These are phyloP conservation scores for Phyllostachys edulis DNA, from an alignment of 176 grass and related monocot species.

Conservation along the genomic window DNA sequence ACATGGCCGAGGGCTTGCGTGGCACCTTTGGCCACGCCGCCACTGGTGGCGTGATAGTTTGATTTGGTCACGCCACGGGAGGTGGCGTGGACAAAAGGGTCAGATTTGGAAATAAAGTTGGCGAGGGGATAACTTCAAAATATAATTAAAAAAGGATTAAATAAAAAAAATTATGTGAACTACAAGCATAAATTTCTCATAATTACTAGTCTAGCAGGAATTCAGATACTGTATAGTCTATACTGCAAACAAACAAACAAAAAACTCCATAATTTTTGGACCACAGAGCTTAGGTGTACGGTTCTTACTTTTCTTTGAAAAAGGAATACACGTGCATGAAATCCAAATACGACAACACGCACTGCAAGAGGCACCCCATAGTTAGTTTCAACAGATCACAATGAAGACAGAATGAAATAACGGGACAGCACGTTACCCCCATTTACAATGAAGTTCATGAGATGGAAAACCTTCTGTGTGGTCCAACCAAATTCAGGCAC, in stretches of 20 bases:
- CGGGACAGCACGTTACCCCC: slow-evolving; percentile 48
- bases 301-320: slow-evolving; percentile 59
- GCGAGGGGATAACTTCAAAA: too few relatives aligned
- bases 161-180: too few relatives aligned
- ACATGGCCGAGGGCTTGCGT: too few relatives aligned
- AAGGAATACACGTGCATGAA: slow-evolving; percentile 70
- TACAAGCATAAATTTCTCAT: neutral
- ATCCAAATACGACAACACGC: slow-evolving; percentile 69
- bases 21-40: too few relatives aligned
- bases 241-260: neutral
- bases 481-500: slow-evolving; percentile 92
- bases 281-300: slow-evolving; percentile 5
- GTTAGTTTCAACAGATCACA: slow-evolving; percentile 6
- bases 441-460: slow-evolving; percentile 92
- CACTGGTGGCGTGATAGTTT: too few relatives aligned
- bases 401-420: neutral
- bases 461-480: slow-evolving; percentile 92
- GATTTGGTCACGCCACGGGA: too few relatives aligned
- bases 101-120: too few relatives aligned
- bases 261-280: neutral
- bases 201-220: slow-evolving; percentile 13
- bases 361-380: slow-evolving; percentile 49
- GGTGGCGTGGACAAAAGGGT: too few relatives aligned
- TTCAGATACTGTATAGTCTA: neutral
- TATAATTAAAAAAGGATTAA: too few relatives aligned